phyloP scores from a whole-genome alignment of 495 filamentous ascomycete genomes.

The Cercophora sp. region DNA sequence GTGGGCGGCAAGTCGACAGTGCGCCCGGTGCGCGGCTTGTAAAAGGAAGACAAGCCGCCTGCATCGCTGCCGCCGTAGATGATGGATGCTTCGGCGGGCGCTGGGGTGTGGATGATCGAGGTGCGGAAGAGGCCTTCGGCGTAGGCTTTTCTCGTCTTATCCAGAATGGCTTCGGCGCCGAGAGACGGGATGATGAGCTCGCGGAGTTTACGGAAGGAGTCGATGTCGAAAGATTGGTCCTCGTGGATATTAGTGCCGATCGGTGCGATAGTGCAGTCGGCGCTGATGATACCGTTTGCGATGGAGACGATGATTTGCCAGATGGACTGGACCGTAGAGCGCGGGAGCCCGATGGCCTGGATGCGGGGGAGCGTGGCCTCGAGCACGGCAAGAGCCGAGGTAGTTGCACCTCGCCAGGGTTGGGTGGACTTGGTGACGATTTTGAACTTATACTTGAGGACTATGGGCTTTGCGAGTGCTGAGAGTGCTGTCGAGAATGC shows the following conservation, averaged over 20 bases:
- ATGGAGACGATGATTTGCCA: conserved; percentile 60
- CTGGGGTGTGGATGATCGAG: conserved; percentile 73
- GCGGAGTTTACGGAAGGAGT: conserved; percentile 63
- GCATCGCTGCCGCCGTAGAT: conserved; percentile 38
- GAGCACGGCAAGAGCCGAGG: conserved; percentile 63
- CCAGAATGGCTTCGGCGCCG: conserved; percentile 59
- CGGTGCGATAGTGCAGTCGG: conserved; percentile 46
- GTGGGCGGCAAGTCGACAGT: conserved; percentile 65
- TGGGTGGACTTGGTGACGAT: conserved; percentile 53
- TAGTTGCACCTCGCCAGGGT: conserved; percentile 78
- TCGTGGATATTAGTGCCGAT: conserved; percentile 41
- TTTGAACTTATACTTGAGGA: conserved; percentile 68
- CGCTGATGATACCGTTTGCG: conserved; percentile 55
- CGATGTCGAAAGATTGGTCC: conserved; percentile 78
- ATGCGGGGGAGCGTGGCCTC: conserved; percentile 62
- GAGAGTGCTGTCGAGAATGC: conserved; percentile 57
- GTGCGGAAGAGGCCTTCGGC: conserved; percentile 72
- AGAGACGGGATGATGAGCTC: conserved; percentile 71
- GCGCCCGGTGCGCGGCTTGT: conserved; percentile 61
- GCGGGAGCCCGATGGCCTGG: conserved; percentile 48
- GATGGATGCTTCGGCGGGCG: conserved; percentile 58
- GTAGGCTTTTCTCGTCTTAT: conserved; percentile 65
- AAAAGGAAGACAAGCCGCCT: conserved; percentile 58
- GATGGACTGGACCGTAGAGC: conserved; percentile 42
- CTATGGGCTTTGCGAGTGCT: conserved; percentile 63